Percentiles rank a stretch among this genome's conserved stretches.
Conservation (phyloP, 495 filamentous ascomycete species). For the Annulohypoxylon nitens region DNA sequence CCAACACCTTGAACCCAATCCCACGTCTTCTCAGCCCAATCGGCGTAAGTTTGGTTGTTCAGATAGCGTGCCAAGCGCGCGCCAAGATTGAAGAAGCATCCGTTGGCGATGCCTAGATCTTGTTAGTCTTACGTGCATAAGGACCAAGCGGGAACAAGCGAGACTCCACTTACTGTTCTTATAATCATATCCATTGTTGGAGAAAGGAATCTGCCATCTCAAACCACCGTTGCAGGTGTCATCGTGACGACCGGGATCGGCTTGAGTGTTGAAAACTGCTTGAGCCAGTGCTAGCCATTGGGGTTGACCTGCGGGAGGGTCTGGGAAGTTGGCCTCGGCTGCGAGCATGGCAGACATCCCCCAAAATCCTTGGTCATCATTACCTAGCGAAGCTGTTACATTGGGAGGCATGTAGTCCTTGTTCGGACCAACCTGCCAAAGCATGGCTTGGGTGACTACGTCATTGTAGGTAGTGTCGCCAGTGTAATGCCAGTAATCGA, state of each 20-base stretch:
- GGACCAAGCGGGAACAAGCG: not conserved
- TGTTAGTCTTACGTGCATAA: slow-evolving; percentile 24
- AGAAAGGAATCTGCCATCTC: slow-evolving; percentile 82
- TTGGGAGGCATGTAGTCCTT: slow-evolving; percentile 76
- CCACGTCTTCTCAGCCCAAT: slow-evolving; percentile 80
- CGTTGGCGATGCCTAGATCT: slow-evolving; percentile 71
- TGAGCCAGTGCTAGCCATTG: slow-evolving; percentile 83
- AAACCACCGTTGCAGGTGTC: slow-evolving; percentile 77
- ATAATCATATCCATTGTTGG: slow-evolving; percentile 84
- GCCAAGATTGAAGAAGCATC: slow-evolving; percentile 84
- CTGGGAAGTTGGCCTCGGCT: slow-evolving; percentile 77
- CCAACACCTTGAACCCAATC: slow-evolving; percentile 76
- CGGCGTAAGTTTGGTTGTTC: slow-evolving; percentile 79
- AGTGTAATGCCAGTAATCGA: slow-evolving; percentile 80
- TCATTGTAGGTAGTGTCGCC: slow-evolving; percentile 75
- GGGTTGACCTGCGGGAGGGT: slow-evolving; percentile 67
- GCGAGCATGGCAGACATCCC: slow-evolving; percentile 81
- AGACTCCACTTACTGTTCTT: slow-evolving; percentile 76
- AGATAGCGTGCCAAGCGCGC: slow-evolving; percentile 82
- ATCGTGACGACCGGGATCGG: slow-evolving; percentile 71
- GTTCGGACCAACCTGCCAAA: slow-evolving; percentile 71
- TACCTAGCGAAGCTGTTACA: slow-evolving; percentile 78
- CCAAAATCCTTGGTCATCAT: slow-evolving; percentile 91
- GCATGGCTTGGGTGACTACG: slow-evolving; percentile 68
- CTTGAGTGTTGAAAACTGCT: slow-evolving; percentile 81